Base-by-base conservation (phyloP, 225 moss, liverwort and hornwort species). In the Marchantia paleacea region DNA sequence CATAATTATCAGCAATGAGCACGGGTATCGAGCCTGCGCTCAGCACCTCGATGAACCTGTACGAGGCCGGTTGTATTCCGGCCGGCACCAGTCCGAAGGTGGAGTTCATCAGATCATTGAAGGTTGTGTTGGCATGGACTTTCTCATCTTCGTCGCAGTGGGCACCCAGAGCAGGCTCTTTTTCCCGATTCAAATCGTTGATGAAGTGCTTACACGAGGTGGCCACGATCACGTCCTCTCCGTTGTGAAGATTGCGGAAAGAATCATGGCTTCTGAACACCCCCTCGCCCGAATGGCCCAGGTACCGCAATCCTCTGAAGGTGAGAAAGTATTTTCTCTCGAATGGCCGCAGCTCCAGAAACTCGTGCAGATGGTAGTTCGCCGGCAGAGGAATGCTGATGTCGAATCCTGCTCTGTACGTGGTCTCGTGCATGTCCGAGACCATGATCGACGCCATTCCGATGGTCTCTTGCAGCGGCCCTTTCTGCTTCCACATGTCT, bases 381-480 rank as follows among this genome's bases (percentile, higher is more conserved):
- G 83, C 93, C 0, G 88, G 92, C 1, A 95, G 74, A 7, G 95
- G 93, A 52, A 95, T 91, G 39, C 95, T 92, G 73, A 95, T 90
- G 69, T 95, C 95, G 18, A 95, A 95, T 15, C 92, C 95, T 12
- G 89, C 79, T 39, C 95, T 83, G 54, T 89, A 91, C 2, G 82
- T 95, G 7, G 95, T 93, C 74, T 93, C 92, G 78, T 90, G 90
- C 15, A 85, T 84, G 80, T 85, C 86, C 49, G 78, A 83, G 12
- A 88, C 85, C 80, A 95, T 86, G 47, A 91, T 81, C 0, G 95
- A 90, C 12, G 95, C 93, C 55, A 82, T 81, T 12, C 87, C 92
- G 47, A 93, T 90, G 49, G 90, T 81, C 0, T 87, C 84, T 62
- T 80, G 84, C 7, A 80, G 79, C 13, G 95, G 95, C 8, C 92